These are phyloP conservation scores for Phytophthora cactorum DNA, from an alignment of 352 stramenopile genomes.

Conservation along the genomic window DNA sequence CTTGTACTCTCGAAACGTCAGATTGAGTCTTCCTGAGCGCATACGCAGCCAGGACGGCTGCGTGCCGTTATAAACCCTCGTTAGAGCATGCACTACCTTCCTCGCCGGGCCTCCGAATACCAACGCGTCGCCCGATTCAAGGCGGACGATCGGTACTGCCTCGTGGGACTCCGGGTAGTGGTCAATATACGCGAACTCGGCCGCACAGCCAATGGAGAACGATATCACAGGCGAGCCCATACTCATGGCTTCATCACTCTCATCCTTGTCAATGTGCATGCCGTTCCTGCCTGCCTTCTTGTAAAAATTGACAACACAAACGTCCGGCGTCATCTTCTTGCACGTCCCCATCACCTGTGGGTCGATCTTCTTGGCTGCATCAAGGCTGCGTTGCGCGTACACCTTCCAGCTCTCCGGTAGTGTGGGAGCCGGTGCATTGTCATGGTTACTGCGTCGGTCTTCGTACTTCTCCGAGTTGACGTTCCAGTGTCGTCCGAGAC, in stretches of 20 bases:
- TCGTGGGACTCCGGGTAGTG: conserved; percentile 62
- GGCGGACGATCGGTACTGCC: conserved; percentile 62
- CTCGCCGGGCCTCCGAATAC: conserved; percentile 72
- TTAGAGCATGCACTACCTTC: conserved; percentile 69
- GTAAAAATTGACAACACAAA: conserved; percentile 83
- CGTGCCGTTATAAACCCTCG: conserved; percentile 62
- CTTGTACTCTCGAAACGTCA: conserved; percentile 77
- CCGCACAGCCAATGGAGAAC: conserved; percentile 70
- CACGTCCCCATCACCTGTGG: conserved; percentile 56
- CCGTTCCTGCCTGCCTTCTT: conserved; percentile 76
- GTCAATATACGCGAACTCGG: conserved; percentile 74
- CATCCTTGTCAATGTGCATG: conserved; percentile 81
- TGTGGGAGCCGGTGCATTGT: conserved; percentile 41
- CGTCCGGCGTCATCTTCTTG: conserved; percentile 51
- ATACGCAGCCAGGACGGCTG: conserved; percentile 64
- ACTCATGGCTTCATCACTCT: conserved; percentile 59
- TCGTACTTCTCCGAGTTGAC: conserved; percentile 77
- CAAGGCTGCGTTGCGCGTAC: conserved; percentile 46
- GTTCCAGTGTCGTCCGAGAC: conserved; percentile 74
- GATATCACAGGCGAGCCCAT: conserved; percentile 75
- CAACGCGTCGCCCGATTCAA: conserved; percentile 73
- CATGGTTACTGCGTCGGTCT: conserved; percentile 57
- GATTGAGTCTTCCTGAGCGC: conserved; percentile 65
- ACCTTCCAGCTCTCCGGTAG: conserved; percentile 44
- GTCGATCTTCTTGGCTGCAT: conserved; percentile 45